phyloP scores from a whole-genome alignment of 2,329 filamentous ascomycete species.

The Thielaviopsis punctulata region DNA sequence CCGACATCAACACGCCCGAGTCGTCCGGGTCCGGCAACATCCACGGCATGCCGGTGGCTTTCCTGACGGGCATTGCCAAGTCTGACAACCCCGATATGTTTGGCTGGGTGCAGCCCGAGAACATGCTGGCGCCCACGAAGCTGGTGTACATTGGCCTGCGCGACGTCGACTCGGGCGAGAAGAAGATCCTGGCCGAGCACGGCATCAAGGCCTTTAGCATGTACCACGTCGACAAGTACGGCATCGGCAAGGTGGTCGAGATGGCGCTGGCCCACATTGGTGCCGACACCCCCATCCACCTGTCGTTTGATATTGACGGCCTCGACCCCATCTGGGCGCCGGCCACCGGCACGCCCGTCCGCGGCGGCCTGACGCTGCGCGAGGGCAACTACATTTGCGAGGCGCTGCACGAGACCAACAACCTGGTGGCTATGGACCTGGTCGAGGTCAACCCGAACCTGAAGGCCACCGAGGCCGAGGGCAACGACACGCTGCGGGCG shows the following conservation, averaged over 20 bases:
- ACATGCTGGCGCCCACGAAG: conserved; percentile 56
- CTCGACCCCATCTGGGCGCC: conserved; percentile 93
- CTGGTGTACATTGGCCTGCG: conserved; percentile 92
- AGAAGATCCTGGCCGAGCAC: conserved; percentile 73
- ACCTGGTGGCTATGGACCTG: conserved; percentile 61
- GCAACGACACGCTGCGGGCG: conserved; percentile 71
- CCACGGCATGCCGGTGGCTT: conserved; percentile 94
- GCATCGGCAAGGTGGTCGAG: conserved; percentile 90
- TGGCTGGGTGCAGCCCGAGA: conserved; percentile 69
- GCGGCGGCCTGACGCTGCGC: conserved; percentile 79
- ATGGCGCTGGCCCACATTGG: conserved; percentile 97
- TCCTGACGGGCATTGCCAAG: conserved; percentile 68
- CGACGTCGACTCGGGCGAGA: conserved; percentile 87
- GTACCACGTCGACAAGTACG: conserved; percentile 93
- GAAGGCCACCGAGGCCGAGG: conserved; percentile 39
- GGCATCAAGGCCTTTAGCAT: conserved; percentile 94
- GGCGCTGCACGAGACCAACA: conserved; percentile 64
- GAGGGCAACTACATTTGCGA: conserved; percentile 97
- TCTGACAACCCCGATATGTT: conserved; percentile 66
- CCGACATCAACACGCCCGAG: conserved; percentile 95
- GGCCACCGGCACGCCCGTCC: conserved; percentile 84
- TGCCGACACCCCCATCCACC: conserved; percentile 83
- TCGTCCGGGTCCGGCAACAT: conserved; percentile 80
- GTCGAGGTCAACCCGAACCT: conserved; percentile 68
- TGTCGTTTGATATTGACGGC: conserved; percentile 94